phyloP scores from a whole-genome alignment of 2,329 filamentous ascomycete genomes.

The Talaromyces sp. region DNA sequence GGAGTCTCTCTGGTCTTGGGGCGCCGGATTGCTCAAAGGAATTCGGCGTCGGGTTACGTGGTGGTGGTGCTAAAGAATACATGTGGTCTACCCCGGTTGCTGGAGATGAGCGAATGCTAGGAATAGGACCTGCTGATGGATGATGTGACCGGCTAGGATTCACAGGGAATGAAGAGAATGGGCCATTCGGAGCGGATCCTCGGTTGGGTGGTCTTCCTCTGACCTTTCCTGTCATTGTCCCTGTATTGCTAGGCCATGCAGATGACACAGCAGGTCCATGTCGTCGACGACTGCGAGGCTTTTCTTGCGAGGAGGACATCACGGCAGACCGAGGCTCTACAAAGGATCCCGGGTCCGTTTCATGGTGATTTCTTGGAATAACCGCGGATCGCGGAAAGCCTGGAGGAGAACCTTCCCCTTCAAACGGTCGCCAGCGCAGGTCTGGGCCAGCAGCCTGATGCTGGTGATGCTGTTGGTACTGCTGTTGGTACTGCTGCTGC shows the following conservation, averaged over 20 bases:
- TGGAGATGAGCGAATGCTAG: constrained; percentile 33
- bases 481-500: no score
- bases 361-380: constrained; percentile 50
- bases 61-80: constrained; percentile 14
- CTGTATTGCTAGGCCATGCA: constrained; percentile 71
- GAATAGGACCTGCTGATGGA: constrained; percentile 37
- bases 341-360: constrained; percentile 32
- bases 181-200: constrained; percentile 60
- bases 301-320: constrained; percentile 52
- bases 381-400: constrained; percentile 76
- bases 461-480: constrained; percentile 8
- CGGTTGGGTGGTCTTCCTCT: constrained; percentile 76
- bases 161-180: constrained; percentile 66
- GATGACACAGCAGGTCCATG: constrained; percentile 87
- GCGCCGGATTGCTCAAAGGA: not conserved
- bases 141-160: constrained; percentile 49
- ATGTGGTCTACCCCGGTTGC: constrained; percentile 41
- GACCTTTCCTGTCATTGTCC: constrained; percentile 63
- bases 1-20: constrained; percentile 34
- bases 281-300: constrained; percentile 50
- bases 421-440: constrained; percentile 46
- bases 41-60: constrained; percentile 4
- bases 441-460: constrained; percentile 27
- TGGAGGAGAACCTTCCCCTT: constrained; percentile 57
- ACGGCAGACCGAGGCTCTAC: constrained; percentile 66